Percentiles rank a stretch among this genome's conserved stretches.
Evolutionary conservation across 2,329 filamentous ascomycete species (phyloP).

Genomic region (Fusarium sp.): DNA sequence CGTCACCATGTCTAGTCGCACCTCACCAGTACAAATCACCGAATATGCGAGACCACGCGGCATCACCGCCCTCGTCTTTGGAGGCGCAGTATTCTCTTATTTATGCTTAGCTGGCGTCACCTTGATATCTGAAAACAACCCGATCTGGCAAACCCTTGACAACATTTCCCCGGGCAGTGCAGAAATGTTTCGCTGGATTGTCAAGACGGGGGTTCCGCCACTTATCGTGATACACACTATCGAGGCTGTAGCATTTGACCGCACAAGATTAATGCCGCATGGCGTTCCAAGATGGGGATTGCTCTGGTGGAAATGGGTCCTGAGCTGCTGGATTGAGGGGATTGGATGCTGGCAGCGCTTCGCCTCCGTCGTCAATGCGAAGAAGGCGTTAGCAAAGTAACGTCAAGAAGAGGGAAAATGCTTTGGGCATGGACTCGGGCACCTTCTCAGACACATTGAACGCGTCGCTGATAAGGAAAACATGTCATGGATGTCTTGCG

Average conservation of each 20-base stretch:
- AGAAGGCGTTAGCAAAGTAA: background rate
- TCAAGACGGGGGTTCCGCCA: background rate
- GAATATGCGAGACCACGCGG: background rate
- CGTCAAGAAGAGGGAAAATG: accelerated
- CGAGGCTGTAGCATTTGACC: background rate
- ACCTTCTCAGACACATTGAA: accelerated
- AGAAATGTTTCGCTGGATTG: background rate
- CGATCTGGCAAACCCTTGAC: background rate
- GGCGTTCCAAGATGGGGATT: background rate
- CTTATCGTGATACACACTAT: background rate
- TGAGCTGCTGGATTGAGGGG: background rate
- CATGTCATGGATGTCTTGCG: background rate
- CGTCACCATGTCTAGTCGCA: background rate
- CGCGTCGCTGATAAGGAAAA: accelerated
- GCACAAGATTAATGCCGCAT: background rate
- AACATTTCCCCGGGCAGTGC: background rate
- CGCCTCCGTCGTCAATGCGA: background rate
- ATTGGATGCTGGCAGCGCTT: background rate
- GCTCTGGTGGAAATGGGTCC: background rate
- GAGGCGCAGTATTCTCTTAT: background rate
- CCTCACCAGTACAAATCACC: background rate
- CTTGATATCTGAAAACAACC: background rate
- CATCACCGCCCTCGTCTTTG: background rate
- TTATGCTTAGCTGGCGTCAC: background rate
- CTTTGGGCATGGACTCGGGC: background rate